Evolutionary conservation across 805 yeast species (phyloP).

Genomic region (Kregervanrija pseudodelftensis): DNA sequence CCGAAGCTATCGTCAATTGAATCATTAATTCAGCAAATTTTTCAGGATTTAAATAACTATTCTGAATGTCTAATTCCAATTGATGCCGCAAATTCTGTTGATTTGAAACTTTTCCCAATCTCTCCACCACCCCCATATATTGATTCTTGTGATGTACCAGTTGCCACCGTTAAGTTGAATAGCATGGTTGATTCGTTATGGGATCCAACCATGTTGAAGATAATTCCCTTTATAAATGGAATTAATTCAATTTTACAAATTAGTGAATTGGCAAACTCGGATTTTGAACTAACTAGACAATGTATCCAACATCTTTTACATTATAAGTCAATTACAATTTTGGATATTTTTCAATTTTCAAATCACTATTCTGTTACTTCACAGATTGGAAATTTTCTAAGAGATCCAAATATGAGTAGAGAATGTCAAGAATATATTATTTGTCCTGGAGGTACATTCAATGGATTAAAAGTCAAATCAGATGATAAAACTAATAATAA

Average conservation of each 20-base stretch:
- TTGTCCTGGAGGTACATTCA: constrained; percentile 32
- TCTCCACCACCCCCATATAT: constrained; percentile 73
- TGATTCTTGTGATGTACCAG: constrained; percentile 81
- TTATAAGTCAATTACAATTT: constrained; percentile 74
- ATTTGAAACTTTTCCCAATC: constrained; percentile 90
- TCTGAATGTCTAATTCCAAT: constrained; percentile 94
- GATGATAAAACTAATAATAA: constrained; percentile 20
- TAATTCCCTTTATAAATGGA: constrained; percentile 83
- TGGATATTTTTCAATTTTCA: constrained; percentile 84
- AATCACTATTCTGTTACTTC: constrained; percentile 89
- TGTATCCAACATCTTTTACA: constrained; percentile 89
- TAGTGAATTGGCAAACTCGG: constrained; percentile 74
- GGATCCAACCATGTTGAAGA: constrained; percentile 95
- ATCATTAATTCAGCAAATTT: constrained; percentile 81
- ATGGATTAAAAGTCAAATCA: constrained; percentile 27
- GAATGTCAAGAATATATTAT: constrained; percentile 84
- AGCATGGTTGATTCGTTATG: constrained; percentile 80
- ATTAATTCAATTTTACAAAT: constrained; percentile 74
- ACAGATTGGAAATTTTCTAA: constrained; percentile 58
- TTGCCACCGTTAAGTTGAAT: constrained; percentile 72
- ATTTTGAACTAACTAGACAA: constrained; percentile 67
- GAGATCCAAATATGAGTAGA: constrained; percentile 56
- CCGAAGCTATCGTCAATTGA: constrained; percentile 46
- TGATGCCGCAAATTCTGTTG: constrained; percentile 82
- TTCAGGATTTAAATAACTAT: constrained; percentile 88